These are phyloP conservation scores for Penicillium odoratum DNA, from an alignment of 495 filamentous ascomycete species.

Conservation along the genomic window DNA sequence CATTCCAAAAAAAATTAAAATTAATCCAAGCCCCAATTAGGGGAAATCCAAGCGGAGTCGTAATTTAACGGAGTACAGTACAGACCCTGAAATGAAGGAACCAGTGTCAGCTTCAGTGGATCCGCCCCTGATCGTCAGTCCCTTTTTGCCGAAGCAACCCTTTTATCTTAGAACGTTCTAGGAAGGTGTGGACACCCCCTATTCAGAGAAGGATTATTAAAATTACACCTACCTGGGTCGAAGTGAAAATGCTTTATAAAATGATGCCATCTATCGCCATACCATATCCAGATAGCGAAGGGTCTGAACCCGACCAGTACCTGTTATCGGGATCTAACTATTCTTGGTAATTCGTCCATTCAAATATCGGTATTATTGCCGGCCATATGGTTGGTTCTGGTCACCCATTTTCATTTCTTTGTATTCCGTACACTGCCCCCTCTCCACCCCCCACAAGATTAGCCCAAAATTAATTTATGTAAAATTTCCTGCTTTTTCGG, in stretches of 20 bases:
- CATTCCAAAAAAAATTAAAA: slow-evolving; percentile 6
- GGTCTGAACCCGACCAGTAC: neutral
- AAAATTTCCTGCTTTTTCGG: neutral
- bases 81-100: slow-evolving; percentile 24
- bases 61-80: no score
- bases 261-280: slow-evolving; percentile 24
- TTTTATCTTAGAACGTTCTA: neutral
- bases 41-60: slow-evolving; percentile 1
- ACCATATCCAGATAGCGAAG: neutral
- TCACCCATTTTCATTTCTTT: neutral
- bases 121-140: slow-evolving; percentile 22
- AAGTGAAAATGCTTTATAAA: neutral
- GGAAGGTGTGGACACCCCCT: neutral
- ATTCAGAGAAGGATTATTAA: neutral
- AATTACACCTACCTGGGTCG: neutral
- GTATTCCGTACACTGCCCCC: neutral
- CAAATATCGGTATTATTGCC: neutral
- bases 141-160: neutral
- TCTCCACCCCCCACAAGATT: neutral
- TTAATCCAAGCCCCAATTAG: slow-evolving; percentile 3
- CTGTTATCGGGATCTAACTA: neutral
- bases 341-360: neutral
- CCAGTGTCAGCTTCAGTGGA: slow-evolving; percentile 7
- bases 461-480: neutral
- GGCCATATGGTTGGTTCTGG: neutral